phyloP scores from a whole-genome alignment of 345 rosid genomes.

The Rhodamnia rubescens region DNA sequence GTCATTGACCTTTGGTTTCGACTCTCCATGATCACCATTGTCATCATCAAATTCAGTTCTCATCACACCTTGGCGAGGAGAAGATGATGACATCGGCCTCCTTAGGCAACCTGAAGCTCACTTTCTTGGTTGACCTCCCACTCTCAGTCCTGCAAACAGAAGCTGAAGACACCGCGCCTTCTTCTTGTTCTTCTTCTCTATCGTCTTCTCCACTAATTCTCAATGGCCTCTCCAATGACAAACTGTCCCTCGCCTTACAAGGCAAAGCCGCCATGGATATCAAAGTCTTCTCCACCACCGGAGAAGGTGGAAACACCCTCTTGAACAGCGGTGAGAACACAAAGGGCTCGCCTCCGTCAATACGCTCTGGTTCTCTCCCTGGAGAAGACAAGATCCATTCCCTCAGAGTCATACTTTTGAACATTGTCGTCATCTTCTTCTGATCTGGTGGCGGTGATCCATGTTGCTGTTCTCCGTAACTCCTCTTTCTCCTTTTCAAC shows the following conservation, averaged over 20 bases:
- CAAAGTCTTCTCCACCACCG: background rate
- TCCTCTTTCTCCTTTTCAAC: slow-evolving; percentile 2
- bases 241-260: background rate
- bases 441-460: background rate
- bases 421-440: background rate
- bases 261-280: background rate
- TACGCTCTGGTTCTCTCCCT: background rate
- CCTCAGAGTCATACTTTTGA: slow-evolving; percentile 16
- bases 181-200: background rate
- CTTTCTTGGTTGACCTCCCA: slow-evolving; percentile 17
- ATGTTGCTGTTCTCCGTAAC: background rate
- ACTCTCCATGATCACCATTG: background rate
- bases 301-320: slow-evolving; percentile 1
- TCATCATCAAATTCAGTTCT: background rate
- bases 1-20: background rate
- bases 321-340: slow-evolving; percentile 6
- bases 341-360: slow-evolving; percentile 11
- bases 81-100: slow-evolving; percentile 20
- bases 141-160: slow-evolving; percentile 9
- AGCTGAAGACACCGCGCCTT: background rate
- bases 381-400: slow-evolving; percentile 27
- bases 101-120: slow-evolving; percentile 30
- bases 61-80: slow-evolving; percentile 10
- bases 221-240: background rate
- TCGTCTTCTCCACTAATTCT: slow-evolving; percentile 1